Conservation (phyloP, 768 basidiomycete genomes). For the Pulveroboletus sp. region DNA sequence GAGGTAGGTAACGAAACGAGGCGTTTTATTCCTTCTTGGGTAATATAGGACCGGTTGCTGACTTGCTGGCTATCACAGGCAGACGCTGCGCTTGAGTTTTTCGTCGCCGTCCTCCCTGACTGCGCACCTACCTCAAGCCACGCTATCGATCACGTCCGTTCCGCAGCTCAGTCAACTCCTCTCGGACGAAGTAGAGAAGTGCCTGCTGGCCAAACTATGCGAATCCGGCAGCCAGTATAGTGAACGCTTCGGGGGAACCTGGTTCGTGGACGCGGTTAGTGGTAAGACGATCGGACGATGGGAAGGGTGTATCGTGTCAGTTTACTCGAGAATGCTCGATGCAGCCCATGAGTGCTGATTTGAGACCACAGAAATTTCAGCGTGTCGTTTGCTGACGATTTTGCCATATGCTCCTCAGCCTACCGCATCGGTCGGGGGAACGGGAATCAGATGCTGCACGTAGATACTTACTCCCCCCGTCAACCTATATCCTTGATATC, state of each 20-base stretch:
- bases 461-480: constrained; percentile 39
- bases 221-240: constrained; percentile 58
- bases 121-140: constrained; percentile 80
- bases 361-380: constrained; percentile 54
- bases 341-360: constrained; percentile 7
- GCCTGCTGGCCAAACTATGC: constrained; percentile 65
- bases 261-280: constrained; percentile 74
- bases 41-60: background rate
- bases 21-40: constrained; percentile 1
- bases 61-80: constrained; percentile 38
- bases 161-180: constrained; percentile 74
- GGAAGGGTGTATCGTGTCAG: constrained; percentile 76
- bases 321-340: constrained; percentile 11
- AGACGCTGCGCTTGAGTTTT: constrained; percentile 73
- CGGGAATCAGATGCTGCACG: constrained; percentile 37
- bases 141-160: constrained; percentile 66
- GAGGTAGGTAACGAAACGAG: constrained; percentile 44
- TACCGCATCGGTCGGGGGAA: constrained; percentile 45
- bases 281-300: constrained; percentile 66
- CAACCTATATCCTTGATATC: constrained; percentile 39
- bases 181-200: constrained; percentile 71
- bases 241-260: constrained; percentile 50
- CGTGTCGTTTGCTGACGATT: constrained; percentile 49
- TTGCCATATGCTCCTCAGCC: constrained; percentile 54
- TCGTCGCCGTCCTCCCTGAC: constrained; percentile 68